Conservation (phyloP, 2,329 filamentous ascomycete genomes). For the Colletotrichum sp. region DNA sequence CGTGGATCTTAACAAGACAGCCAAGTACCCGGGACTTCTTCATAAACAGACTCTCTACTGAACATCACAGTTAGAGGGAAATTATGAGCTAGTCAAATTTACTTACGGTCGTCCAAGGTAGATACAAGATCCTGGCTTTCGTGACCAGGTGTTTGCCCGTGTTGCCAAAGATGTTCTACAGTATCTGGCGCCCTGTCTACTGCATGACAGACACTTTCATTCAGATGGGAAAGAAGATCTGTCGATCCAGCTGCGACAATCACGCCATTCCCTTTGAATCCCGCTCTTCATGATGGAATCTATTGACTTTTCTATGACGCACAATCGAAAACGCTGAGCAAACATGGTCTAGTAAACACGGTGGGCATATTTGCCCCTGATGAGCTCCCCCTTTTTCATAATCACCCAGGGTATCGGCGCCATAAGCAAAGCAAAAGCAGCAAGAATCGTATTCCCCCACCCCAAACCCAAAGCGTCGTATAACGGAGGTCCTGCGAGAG, state of each 20-base stretch:
- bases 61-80: background rate
- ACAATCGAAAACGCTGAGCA: background rate
- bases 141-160: background rate
- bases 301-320: background rate
- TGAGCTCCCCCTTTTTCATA: constrained; percentile 46
- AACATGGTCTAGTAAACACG: background rate
- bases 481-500: constrained; percentile 54
- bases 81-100: background rate
- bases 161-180: background rate
- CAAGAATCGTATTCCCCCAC: constrained; percentile 51
- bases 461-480: constrained; percentile 56
- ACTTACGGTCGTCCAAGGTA: background rate
- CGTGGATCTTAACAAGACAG: background rate
- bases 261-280: background rate
- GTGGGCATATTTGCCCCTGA: background rate
- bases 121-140: background rate
- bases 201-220: background rate
- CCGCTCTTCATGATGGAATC: background rate
- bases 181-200: background rate
- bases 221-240: background rate
- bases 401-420: constrained; percentile 51
- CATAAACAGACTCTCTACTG: background rate
- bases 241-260: background rate
- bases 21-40: background rate
- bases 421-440: constrained; percentile 45